Conservation (phyloP, 2,329 filamentous ascomycete species). For the Claviceps sp. region DNA sequence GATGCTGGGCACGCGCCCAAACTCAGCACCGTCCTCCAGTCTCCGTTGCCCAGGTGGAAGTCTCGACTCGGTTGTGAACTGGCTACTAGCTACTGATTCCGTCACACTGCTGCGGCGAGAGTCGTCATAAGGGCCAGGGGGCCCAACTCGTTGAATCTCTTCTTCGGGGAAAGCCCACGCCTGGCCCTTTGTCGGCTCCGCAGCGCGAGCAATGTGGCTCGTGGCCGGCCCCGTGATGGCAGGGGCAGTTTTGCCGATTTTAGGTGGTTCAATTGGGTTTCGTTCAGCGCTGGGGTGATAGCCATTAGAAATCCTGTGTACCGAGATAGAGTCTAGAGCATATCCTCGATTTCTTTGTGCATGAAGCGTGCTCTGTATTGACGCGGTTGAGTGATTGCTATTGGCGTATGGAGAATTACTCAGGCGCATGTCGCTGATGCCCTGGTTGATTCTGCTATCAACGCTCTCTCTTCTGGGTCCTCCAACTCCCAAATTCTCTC, state of each 20-base stretch:
- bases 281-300: conserved; percentile 48
- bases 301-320: conserved; percentile 50
- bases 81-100: conserved; percentile 66
- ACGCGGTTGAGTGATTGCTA: conserved; percentile 63
- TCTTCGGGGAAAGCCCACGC: conserved; percentile 76
- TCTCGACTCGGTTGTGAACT: conserved; percentile 62
- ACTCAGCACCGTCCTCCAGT: conserved; percentile 50
- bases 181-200: conserved; percentile 69
- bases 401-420: conserved; percentile 58
- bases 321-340: conserved; percentile 36
- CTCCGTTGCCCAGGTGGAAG: conserved; percentile 59
- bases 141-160: conserved; percentile 38
- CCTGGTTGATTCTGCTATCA: conserved; percentile 64
- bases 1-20: conserved; percentile 32
- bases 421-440: conserved; percentile 56
- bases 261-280: conserved; percentile 34
- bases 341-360: conserved; percentile 49
- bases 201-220: conserved; percentile 53
- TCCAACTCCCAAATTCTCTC: conserved; percentile 28
- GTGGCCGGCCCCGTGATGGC: conserved; percentile 60
- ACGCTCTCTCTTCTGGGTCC: conserved; percentile 55
- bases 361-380: conserved; percentile 57
- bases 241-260: conserved; percentile 52
- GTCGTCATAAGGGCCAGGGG: conserved; percentile 36
- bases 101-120: conserved; percentile 66